A percentile compares a stretch with the other conserved stretches of the same genome.
phyloP scores from a whole-genome alignment of 345 rosid species.

The Boechera retrofracta region DNA sequence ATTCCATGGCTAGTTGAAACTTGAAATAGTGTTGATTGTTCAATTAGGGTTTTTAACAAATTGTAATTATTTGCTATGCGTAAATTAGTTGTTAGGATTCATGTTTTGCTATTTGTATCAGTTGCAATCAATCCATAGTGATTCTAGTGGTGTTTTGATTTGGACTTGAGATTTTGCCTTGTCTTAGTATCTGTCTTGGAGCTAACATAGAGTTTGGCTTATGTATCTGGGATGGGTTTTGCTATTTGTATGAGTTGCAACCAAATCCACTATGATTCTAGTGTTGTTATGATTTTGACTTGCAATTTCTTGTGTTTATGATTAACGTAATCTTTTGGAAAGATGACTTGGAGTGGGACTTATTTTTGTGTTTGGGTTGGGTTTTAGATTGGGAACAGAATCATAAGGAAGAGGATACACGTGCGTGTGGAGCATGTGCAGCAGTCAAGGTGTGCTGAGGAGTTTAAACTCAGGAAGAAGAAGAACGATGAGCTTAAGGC shows the following conservation, averaged over 20 bases:
- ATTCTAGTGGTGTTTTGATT: neutral
- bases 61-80: too few species aligned
- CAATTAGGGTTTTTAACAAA: neutral
- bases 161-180: too few species aligned
- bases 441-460: constrained; percentile 73
- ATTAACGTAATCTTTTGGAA: too few species aligned
- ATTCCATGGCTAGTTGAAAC: too few species aligned
- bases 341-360: neutral
- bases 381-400: constrained; percentile 61
- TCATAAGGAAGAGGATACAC: constrained; percentile 75
- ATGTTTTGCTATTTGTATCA: too few species aligned
- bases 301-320: neutral
- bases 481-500: constrained; percentile 65
- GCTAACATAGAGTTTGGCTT: too few species aligned
- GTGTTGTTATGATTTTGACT: neutral
- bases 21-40: neutral
- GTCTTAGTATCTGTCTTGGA: too few species aligned
- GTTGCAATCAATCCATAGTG: too few species aligned
- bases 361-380: neutral
- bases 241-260: neutral
- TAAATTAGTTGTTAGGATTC: too few species aligned
- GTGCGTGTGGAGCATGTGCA: constrained; percentile 73
- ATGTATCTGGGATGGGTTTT: too few species aligned
- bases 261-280: neutral
- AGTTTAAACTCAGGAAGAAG: constrained; percentile 58